phyloP scores from a whole-genome alignment of 1,139 yeast species.

The Yamadazyma spencermartinsiae region DNA sequence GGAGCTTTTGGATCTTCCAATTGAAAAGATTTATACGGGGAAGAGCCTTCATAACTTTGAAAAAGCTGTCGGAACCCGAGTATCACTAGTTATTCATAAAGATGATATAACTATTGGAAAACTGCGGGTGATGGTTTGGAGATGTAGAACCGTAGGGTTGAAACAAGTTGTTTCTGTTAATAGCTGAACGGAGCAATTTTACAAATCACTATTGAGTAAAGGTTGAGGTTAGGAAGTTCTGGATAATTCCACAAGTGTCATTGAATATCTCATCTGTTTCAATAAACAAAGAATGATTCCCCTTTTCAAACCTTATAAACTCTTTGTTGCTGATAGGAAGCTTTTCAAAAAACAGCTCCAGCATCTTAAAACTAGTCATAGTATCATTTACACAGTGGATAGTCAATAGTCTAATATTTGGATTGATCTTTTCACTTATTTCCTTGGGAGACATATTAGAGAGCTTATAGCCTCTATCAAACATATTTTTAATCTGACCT shows the following conservation, averaged over 20 bases:
- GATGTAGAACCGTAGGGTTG: background rate
- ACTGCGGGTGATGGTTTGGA: too few species aligned
- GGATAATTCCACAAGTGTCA: conserved; percentile 15
- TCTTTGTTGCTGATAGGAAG: conserved; percentile 16
- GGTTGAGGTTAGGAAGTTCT: conserved; percentile 12
- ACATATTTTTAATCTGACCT: conserved; percentile 20
- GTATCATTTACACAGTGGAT: conserved; percentile 21
- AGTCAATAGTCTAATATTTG: conserved; percentile 15
- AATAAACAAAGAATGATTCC: conserved; percentile 23
- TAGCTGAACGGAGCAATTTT: too few species aligned
- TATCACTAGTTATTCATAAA: conserved; percentile 10
- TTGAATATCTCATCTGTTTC: conserved; percentile 21
- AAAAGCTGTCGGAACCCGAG: background rate
- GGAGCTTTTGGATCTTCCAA: conserved; percentile 17
- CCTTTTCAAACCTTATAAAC: conserved; percentile 15
- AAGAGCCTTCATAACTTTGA: background rate
- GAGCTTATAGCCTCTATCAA: conserved; percentile 19
- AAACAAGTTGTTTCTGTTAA: too few species aligned
- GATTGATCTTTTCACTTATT: conserved; percentile 7
- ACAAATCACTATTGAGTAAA: too few species aligned
- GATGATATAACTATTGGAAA: conserved; percentile 10
- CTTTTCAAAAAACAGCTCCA: conserved; percentile 17
- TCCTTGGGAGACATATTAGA: conserved; percentile 9
- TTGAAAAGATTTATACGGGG: conserved; percentile 25
- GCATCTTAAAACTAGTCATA: conserved; percentile 18